These are phyloP conservation scores for Cryptococcus sp. DNA, from an alignment of 1,284 basidiomycete species.

Conservation along the genomic window DNA sequence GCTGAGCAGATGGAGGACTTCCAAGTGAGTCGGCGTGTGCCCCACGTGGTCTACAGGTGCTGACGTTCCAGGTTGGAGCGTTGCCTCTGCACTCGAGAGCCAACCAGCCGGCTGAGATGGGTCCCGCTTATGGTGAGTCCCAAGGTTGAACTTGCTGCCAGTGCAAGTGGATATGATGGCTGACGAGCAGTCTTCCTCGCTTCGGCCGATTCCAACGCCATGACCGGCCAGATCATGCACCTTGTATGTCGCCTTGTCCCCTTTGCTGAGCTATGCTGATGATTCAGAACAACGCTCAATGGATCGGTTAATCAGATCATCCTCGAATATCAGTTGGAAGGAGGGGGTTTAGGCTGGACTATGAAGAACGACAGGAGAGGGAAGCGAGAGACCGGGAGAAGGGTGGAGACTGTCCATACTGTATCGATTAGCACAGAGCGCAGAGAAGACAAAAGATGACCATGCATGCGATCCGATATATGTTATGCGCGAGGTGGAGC, in stretches of 20 bases:
- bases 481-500: not conserved
- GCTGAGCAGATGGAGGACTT: conserved; percentile 54
- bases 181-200: conserved; percentile 28
- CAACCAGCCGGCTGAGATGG: conserved; percentile 56
- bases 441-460: not conserved
- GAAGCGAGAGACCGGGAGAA: no score
- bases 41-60: no score
- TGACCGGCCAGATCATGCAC: conserved; percentile 35
- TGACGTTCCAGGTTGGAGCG: conserved; percentile 50
- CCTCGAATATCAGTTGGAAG: not conserved
- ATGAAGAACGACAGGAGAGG: no score
- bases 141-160: no score
- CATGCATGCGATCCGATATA: not conserved
- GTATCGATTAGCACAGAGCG: not conserved
- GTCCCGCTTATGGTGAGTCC: conserved; percentile 49
- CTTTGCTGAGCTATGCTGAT: not conserved
- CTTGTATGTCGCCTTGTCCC: conserved; percentile 16
- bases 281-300: conserved; percentile 34
- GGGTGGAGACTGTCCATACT: not conserved
- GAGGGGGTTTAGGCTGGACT: no score
- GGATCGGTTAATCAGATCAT: conserved; percentile 25
- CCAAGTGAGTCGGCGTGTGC: no score
- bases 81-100: conserved; percentile 52
- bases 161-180: not conserved
- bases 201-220: conserved; percentile 33